These are phyloP conservation scores for Elaeis guineensis DNA, from an alignment of 176 grass and related monocot species.

Conservation along the genomic window DNA sequence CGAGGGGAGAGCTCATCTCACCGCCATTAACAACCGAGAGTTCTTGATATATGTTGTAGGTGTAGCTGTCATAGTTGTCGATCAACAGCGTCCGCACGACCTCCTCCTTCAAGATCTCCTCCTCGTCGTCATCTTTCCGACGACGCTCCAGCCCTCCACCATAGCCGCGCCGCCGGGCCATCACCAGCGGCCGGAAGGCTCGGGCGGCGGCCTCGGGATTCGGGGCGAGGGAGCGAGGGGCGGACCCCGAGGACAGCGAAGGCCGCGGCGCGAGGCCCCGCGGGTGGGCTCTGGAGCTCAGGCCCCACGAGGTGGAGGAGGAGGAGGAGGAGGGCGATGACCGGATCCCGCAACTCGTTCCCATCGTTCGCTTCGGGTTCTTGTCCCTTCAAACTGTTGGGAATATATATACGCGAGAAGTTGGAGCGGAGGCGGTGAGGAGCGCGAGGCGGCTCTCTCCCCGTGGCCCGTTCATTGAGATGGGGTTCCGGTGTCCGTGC, in stretches of 20 bases:
- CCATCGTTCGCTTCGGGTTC: no score
- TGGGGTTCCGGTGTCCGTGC: conserved; percentile 4
- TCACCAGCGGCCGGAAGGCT: not conserved
- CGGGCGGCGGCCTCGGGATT: not conserved
- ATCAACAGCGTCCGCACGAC: conserved; percentile 77
- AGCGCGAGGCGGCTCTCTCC: not conserved
- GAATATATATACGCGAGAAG: no score
- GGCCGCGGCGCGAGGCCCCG: not conserved
- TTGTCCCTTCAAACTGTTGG: no score
- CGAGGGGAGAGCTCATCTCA: conserved; percentile 40
- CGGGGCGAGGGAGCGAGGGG: not conserved
- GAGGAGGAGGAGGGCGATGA: not conserved
- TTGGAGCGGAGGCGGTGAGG: not conserved
- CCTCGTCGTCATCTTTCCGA: conserved; percentile 1
- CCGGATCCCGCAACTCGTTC: no score
- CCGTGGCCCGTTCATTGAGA: not conserved
- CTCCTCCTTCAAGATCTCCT: conserved; percentile 12
- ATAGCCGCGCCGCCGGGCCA: not conserved
- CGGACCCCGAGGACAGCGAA: not conserved
- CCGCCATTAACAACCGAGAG: conserved; percentile 84
- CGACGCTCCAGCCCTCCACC: not conserved
- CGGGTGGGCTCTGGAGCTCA: not conserved
- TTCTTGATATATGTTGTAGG: conserved; percentile 96
- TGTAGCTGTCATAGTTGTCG: conserved; percentile 97
- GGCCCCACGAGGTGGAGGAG: not conserved